These are phyloP conservation scores for Auricularia auricula-judae DNA, from an alignment of 768 basidiomycete genomes.

Conservation along the genomic window DNA sequence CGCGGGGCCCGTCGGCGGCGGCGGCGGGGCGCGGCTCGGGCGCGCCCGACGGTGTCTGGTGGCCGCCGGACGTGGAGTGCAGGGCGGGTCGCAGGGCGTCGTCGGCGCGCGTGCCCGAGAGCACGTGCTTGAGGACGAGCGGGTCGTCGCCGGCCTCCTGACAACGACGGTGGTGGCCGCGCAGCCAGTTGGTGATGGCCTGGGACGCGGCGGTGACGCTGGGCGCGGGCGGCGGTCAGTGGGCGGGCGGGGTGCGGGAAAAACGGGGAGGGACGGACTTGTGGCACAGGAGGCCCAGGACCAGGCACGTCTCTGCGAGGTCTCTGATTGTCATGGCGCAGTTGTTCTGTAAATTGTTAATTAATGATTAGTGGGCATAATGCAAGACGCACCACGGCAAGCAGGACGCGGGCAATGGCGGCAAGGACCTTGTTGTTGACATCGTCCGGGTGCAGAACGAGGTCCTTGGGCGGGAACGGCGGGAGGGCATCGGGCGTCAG, in stretches of 20 bases:
- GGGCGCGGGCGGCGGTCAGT: slow-evolving; percentile 8
- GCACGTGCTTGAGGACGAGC: slow-evolving; percentile 56
- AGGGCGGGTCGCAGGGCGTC: slow-evolving; percentile 66
- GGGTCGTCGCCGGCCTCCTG: slow-evolving; percentile 62
- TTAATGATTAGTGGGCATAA: too few relatives aligned
- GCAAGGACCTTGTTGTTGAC: slow-evolving; percentile 60
- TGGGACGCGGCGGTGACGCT: slow-evolving; percentile 72
- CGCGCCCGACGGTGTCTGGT: slow-evolving; percentile 22
- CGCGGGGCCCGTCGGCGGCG: slow-evolving; percentile 16
- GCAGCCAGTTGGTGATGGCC: slow-evolving; percentile 75
- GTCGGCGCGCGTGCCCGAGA: slow-evolving; percentile 62
- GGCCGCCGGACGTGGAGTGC: slow-evolving; percentile 59
- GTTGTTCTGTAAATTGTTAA: slow-evolving; percentile 45
- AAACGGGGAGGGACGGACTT: slow-evolving; percentile 42
- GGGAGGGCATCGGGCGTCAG: background rate
- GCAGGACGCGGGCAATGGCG: slow-evolving; percentile 60
- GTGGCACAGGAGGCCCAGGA: slow-evolving; percentile 59
- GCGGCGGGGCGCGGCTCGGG: slow-evolving; percentile 11
- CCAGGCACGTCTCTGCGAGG: slow-evolving; percentile 59
- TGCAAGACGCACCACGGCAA: slow-evolving; percentile 49
- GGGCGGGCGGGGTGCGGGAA: background rate
- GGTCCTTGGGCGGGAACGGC: slow-evolving; percentile 47
- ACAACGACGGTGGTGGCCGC: slow-evolving; percentile 60
- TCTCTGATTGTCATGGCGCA: slow-evolving; percentile 82
- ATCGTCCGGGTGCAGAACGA: slow-evolving; percentile 67